phyloP scores from a whole-genome alignment of 345 rosid genomes.

The Gossypium thurberi region DNA sequence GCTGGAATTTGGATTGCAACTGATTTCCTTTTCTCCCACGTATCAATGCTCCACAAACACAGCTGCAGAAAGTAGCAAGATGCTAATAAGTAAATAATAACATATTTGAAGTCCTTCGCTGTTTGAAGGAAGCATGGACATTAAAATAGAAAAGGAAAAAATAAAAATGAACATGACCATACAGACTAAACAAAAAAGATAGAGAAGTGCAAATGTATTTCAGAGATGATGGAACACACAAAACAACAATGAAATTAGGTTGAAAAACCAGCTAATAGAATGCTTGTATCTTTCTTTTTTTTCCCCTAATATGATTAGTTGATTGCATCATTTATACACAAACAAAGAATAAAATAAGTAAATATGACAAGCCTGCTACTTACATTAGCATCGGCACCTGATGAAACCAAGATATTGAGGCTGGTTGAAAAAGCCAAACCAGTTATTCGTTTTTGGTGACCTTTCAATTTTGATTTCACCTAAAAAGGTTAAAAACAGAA shows the following conservation, averaged over 20 bases:
- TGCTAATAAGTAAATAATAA: not conserved
- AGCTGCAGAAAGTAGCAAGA: conserved; percentile 23
- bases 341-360: not conserved
- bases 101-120: not conserved
- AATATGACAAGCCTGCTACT: conserved; percentile 4
- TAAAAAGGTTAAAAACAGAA: conserved; percentile 11
- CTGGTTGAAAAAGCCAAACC: conserved; percentile 36
- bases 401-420: conserved; percentile 33
- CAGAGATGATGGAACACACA: not conserved
- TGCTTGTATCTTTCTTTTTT: not conserved
- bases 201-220: not conserved
- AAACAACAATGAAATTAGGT: not conserved
- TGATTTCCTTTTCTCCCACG: conserved; percentile 27
- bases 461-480: conserved; percentile 33
- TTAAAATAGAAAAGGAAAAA: not conserved
- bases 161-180: not conserved
- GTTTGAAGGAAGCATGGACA: not conserved
- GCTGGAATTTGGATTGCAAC: conserved; percentile 21
- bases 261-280: not conserved
- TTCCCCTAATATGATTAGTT: not conserved
- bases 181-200: not conserved
- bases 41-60: conserved; percentile 27
- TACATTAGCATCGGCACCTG: conserved; percentile 48
- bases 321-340: not conserved
- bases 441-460: conserved; percentile 34